Conservation (phyloP, 805 yeast species). For the Metschnikowia continentalis region DNA sequence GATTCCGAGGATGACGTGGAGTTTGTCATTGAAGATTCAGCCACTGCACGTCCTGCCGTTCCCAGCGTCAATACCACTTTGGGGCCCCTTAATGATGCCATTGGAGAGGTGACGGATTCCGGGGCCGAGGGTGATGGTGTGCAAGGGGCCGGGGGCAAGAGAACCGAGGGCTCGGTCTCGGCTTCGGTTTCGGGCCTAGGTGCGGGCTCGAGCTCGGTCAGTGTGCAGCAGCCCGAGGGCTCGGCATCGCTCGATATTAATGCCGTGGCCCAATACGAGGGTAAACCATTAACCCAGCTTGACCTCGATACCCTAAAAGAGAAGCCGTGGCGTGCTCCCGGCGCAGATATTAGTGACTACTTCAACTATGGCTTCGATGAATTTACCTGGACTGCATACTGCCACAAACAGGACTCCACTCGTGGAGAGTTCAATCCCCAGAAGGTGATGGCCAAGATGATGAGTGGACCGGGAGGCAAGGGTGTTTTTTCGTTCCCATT, state of each 20-base stretch:
- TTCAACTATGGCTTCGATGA: constrained; percentile 97
- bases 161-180: constrained; percentile 26
- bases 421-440: constrained; percentile 80
- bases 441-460: constrained; percentile 64
- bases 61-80: constrained; percentile 23
- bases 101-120: constrained; percentile 23
- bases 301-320: constrained; percentile 79
- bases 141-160: constrained; percentile 19
- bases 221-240: constrained; percentile 25
- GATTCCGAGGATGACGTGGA: constrained; percentile 67
- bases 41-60: constrained; percentile 13
- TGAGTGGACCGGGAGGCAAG: constrained; percentile 27
- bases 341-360: constrained; percentile 90
- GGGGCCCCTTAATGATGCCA: constrained; percentile 27
- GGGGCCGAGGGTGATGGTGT: constrained; percentile 3
- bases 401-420: constrained; percentile 78
- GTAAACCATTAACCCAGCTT: constrained; percentile 76
- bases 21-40: constrained; percentile 59
- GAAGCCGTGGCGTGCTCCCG: constrained; percentile 98
- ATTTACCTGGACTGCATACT: constrained; percentile 90
- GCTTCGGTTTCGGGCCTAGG: no score
- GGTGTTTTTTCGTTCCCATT: constrained; percentile 19
- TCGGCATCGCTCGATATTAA: constrained; percentile 60
- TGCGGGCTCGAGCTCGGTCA: constrained; percentile 10
- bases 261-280: constrained; percentile 69